Conservation (phyloP, 2,329 filamentous ascomycete genomes). For the Xylaria sp. region DNA sequence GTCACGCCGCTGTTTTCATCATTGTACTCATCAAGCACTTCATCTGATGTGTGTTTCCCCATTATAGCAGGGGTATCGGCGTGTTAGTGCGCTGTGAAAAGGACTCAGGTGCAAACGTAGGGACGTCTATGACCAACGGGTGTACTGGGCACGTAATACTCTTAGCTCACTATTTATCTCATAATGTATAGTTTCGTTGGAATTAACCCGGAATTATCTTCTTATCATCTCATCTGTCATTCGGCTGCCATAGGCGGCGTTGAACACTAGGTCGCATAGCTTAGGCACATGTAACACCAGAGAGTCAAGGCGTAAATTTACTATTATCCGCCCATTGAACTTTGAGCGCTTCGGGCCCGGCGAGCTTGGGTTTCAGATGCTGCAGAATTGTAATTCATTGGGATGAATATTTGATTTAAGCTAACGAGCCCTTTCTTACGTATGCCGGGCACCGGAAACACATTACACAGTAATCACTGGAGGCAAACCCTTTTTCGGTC, state of each 20-base stretch:
- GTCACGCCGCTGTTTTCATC: conserved; percentile 33
- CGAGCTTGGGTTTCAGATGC: not conserved
- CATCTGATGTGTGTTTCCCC: conserved; percentile 24
- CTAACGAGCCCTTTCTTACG: not conserved
- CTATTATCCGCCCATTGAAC: not conserved
- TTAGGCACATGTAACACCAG: not conserved
- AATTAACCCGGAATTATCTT: not conserved
- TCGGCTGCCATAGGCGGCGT: not conserved
- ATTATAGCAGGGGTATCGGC: conserved; percentile 4
- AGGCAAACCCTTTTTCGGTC: not conserved
- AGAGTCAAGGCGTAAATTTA: not conserved
- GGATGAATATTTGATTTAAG: conserved; percentile 14
- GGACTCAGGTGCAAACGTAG: not conserved
- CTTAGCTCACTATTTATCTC: conserved; percentile 17
- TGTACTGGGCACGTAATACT: not conserved
- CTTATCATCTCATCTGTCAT: not conserved
- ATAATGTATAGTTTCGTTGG: not conserved
- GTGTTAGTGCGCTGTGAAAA: not conserved
- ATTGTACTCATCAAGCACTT: conserved; percentile 30
- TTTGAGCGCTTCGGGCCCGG: conserved; percentile 9
- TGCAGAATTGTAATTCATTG: not conserved
- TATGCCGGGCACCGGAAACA: conserved; percentile 1
- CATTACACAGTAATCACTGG: not conserved
- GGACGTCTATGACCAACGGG: not conserved
- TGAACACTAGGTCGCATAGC: not conserved